These are phyloP conservation scores for Annulohypoxylon maeteangense DNA, from an alignment of 495 filamentous ascomycete genomes.

Conservation along the genomic window DNA sequence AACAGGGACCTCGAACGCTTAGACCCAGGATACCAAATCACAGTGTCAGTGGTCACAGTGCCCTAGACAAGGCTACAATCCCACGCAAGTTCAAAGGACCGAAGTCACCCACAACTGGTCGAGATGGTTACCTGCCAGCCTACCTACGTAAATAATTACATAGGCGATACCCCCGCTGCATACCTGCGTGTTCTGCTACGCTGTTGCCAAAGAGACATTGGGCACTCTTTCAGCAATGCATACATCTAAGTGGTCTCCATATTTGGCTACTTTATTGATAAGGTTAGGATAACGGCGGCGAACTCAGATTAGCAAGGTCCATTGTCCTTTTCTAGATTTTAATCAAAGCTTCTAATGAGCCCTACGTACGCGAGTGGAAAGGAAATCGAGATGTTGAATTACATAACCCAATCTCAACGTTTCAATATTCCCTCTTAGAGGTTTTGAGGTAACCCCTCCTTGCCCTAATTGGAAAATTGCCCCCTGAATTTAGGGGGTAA, in stretches of 20 bases:
- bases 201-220: conserved; percentile 35
- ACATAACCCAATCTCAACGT: background rate
- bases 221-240: background rate
- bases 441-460: conserved; percentile 17
- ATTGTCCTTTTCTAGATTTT: conserved; percentile 11
- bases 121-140: conserved; percentile 23
- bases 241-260: background rate
- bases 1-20: conserved; percentile 32
- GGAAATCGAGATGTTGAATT: conserved; percentile 7
- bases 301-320: background rate
- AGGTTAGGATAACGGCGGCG: conserved; percentile 8
- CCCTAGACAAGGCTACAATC: conserved; percentile 32
- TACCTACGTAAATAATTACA: conserved; percentile 23
- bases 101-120: conserved; percentile 31
- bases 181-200: conserved; percentile 29
- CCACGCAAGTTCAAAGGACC: conserved; percentile 35
- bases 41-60: conserved; percentile 39
- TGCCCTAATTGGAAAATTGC: conserved; percentile 8
- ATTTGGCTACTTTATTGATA: background rate
- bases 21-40: conserved; percentile 35
- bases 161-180: conserved; percentile 27
- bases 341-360: conserved; percentile 15
- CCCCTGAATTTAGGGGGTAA: conserved; percentile 31
- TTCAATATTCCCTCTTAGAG: conserved; percentile 16
- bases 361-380: conserved; percentile 4